A percentile compares a stretch with the other conserved stretches of the same genome.
phyloP scores from a whole-genome alignment of 23 red algal species.

The Gracilaria caudata region DNA sequence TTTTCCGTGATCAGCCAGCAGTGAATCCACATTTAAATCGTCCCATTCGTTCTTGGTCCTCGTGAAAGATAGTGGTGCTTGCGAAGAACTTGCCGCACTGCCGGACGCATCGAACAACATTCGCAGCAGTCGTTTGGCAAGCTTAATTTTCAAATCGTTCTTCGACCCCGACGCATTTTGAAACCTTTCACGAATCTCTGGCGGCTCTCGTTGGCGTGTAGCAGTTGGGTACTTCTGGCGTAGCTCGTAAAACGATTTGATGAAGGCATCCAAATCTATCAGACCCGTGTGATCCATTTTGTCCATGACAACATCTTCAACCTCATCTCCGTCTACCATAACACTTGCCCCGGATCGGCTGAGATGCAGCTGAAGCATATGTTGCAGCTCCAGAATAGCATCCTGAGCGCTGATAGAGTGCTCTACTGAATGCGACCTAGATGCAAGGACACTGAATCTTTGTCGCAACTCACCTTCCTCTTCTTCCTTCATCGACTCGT shows the following conservation, averaged over 20 bases:
- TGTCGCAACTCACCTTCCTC: background rate
- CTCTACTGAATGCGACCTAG: background rate
- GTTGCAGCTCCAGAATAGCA: background rate
- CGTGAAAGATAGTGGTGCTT: background rate
- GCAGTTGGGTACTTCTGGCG: background rate
- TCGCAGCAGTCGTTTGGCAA: background rate
- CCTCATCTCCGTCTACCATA: background rate
- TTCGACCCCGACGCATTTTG: background rate
- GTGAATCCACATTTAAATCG: background rate
- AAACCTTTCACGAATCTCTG: background rate
- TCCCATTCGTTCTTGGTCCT: background rate
- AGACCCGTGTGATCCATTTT: background rate
- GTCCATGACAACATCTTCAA: conserved; percentile 14
- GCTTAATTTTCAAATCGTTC: background rate
- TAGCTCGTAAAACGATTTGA: background rate
- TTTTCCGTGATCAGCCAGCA: background rate
- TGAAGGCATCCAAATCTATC: background rate
- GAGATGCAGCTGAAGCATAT: background rate
- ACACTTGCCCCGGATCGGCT: background rate
- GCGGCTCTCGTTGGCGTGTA: background rate
- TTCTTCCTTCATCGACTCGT: background rate
- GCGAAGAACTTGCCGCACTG: background rate
- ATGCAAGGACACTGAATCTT: background rate
- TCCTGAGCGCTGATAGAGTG: background rate
- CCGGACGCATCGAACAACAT: background rate